These are phyloP conservation scores for Tolypocladium tundrense DNA, from an alignment of 2,329 filamentous ascomycete species.

Conservation along the genomic window DNA sequence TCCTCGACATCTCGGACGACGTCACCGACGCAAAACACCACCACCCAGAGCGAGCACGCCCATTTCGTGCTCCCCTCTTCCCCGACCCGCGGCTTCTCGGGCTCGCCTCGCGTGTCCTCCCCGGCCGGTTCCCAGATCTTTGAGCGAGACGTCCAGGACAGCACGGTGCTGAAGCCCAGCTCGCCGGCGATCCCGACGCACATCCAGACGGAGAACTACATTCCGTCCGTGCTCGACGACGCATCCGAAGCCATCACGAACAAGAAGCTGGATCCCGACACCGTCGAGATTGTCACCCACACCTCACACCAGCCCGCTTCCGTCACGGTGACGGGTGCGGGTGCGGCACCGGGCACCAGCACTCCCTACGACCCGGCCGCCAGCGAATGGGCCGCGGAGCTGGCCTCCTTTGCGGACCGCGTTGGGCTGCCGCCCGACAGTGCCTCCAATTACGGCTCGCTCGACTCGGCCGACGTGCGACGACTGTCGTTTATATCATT, in stretches of 20 bases:
- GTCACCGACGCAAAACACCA: conserved; percentile 21
- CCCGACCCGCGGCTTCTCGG: conserved; percentile 54
- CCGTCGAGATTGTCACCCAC: conserved; percentile 88
- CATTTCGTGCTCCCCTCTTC: conserved; percentile 46
- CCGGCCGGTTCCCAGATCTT: conserved; percentile 78
- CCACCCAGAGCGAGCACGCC: conserved; percentile 26
- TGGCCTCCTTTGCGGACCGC: conserved; percentile 40
- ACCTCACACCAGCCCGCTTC: conserved; percentile 71
- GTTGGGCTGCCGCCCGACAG: conserved; percentile 41
- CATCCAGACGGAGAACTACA: conserved; percentile 89
- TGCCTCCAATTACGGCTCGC: conserved; percentile 64
- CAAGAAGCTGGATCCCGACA: conserved; percentile 70
- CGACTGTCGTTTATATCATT: conserved; percentile 93
- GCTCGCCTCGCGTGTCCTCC: conserved; percentile 66
- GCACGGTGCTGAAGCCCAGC: conserved; percentile 51
- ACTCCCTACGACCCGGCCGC: conserved; percentile 30
- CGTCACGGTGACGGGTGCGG: conserved; percentile 49
- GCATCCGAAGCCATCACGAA: conserved; percentile 90
- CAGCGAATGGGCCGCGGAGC: conserved; percentile 47
- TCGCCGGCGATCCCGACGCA: conserved; percentile 86
- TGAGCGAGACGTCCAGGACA: conserved; percentile 88
- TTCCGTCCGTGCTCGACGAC: conserved; percentile 83
- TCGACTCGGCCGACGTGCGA: conserved; percentile 67
- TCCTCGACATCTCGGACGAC: conserved; percentile 24
- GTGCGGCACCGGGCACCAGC: conserved; percentile 11